A percentile compares a stretch with the other conserved stretches of the same genome.
These are phyloP conservation scores for Penicillium sp. DNA, from an alignment of 2,329 filamentous ascomycete genomes.

Conservation along the genomic window DNA sequence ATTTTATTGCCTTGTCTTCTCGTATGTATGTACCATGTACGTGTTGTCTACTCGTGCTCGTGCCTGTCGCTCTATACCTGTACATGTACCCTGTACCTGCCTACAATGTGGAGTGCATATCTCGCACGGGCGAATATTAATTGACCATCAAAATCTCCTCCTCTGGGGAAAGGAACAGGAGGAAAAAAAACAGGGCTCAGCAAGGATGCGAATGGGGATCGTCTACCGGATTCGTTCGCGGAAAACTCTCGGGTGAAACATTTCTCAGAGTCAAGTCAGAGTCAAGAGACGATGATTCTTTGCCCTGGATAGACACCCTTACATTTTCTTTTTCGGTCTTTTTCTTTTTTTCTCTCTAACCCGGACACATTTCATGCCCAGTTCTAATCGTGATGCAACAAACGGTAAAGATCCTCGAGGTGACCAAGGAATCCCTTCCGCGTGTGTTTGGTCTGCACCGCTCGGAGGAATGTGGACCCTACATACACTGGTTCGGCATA, in stretches of 20 bases:
- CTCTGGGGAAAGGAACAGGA: not conserved
- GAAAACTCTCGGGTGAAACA: slow-evolving; percentile 7
- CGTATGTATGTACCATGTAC: slow-evolving; percentile 2
- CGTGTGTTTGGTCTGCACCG: not conserved
- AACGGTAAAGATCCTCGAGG: slow-evolving; percentile 2
- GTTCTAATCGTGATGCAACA: not conserved
- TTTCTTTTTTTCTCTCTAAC: not conserved
- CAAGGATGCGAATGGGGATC: slow-evolving; percentile 1
- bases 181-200: not conserved
- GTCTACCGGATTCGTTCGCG: not conserved
- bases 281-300: not conserved
- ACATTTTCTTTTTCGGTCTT: slow-evolving; percentile 1
- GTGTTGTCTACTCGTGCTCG: slow-evolving; percentile 10
- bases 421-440: not conserved
- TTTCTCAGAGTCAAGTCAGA: not conserved
- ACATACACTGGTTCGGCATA: not conserved
- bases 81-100: not conserved
- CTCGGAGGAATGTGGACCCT: slow-evolving; percentile 10
- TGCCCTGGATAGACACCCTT: slow-evolving; percentile 6
- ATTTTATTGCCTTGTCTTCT: slow-evolving; percentile 4
- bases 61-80: slow-evolving; percentile 1
- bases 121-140: slow-evolving; percentile 8
- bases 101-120: slow-evolving; percentile 4
- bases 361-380: not conserved
- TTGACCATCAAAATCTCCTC: slow-evolving; percentile 3